phyloP scores from a whole-genome alignment of 208 protist species.

The Leishmania lainsoni region DNA sequence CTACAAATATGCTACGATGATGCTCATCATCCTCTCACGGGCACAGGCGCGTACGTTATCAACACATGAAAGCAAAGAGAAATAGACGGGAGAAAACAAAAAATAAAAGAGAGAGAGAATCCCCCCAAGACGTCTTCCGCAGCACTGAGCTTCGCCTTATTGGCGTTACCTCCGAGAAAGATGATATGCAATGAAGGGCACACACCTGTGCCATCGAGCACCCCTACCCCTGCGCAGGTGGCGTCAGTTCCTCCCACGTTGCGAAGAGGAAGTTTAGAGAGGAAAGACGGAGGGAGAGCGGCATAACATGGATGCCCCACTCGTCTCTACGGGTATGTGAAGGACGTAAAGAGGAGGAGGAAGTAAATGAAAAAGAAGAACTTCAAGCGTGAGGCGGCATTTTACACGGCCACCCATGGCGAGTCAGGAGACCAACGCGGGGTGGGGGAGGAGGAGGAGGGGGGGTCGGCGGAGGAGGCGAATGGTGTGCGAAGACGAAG shows the following conservation, averaged over 20 bases:
- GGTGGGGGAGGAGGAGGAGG: too few relatives aligned
- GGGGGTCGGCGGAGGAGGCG: not conserved
- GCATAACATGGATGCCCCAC: not conserved
- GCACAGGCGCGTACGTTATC: not conserved
- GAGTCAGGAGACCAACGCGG: not conserved
- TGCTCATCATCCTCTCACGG: not conserved
- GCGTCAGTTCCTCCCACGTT: not conserved
- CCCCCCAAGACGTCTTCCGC: not conserved
- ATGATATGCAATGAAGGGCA: not conserved
- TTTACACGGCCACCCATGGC: not conserved
- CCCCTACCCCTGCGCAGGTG: not conserved
- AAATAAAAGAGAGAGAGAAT: not conserved
- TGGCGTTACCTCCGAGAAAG: not conserved
- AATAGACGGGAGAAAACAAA: not conserved
- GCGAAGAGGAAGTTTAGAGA: not conserved
- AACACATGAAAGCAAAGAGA: not conserved
- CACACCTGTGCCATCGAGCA: not conserved
- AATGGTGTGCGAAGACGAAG: not conserved
- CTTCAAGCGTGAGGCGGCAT: not conserved
- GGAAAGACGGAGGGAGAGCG: not conserved
- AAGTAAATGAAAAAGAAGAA: not conserved
- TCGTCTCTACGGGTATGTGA: not conserved
- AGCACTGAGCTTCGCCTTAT: not conserved
- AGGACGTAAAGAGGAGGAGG: not conserved
- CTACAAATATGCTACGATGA: not conserved